Conservation (phyloP, 1,139 yeast species). For the Magnusiomyces magnusii region DNA sequence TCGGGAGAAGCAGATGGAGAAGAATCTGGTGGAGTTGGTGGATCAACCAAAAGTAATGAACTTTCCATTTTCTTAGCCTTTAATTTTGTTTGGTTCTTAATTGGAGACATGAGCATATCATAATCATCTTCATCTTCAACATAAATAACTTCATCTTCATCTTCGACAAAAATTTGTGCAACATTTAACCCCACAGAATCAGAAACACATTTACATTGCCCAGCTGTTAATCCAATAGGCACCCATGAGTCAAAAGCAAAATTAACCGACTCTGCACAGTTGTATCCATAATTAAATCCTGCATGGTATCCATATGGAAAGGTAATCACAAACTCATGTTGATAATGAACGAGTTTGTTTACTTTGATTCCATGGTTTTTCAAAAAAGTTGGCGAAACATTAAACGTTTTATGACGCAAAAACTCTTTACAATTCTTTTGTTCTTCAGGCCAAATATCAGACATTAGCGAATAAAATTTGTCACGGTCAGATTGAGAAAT, state of each 20-base stretch:
- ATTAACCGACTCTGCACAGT: constrained; percentile 80
- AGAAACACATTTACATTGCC: constrained; percentile 61
- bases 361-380: constrained; percentile 50
- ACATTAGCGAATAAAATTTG: constrained; percentile 57
- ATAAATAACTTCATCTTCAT: constrained; percentile 17
- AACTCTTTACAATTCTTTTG: constrained; percentile 59
- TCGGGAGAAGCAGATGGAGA: neutral
- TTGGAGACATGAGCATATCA: neutral
- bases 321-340: constrained; percentile 72
- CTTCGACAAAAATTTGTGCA: constrained; percentile 30
- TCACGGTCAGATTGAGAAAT: constrained; percentile 61
- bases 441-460: constrained; percentile 61
- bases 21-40: neutral
- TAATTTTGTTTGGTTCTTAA: neutral
- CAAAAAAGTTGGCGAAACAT: constrained; percentile 61
- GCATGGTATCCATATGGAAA: constrained; percentile 88
- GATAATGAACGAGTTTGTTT: constrained; percentile 59
- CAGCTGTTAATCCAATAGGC: constrained; percentile 52
- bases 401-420: constrained; percentile 70
- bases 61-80: neutral
- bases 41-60: neutral
- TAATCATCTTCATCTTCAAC: neutral
- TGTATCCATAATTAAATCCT: constrained; percentile 79
- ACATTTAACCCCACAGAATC: constrained; percentile 77
- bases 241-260: constrained; percentile 83